Percentiles rank a stretch among this genome's conserved stretches.
These are phyloP conservation scores for Eimeria falciformis DNA, from an alignment of 169 alveolate genomes.

Conservation along the genomic window DNA sequence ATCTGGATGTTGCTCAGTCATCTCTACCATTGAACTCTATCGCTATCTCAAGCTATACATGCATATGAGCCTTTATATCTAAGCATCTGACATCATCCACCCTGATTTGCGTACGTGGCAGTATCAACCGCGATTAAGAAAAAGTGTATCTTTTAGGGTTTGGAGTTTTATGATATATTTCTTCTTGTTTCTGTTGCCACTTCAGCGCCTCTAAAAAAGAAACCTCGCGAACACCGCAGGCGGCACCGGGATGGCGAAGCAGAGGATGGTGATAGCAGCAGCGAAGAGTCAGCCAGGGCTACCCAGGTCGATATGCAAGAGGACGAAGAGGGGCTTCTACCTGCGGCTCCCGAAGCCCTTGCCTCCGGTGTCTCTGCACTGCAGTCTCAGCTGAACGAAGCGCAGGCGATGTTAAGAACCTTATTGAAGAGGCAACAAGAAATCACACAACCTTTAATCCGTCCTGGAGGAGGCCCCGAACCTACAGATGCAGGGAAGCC, in stretches of 20 bases:
- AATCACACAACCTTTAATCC: slow-evolving; percentile 22
- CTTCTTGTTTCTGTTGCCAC: no score
- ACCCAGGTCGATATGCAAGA: not conserved
- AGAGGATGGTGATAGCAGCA: slow-evolving; percentile 35
- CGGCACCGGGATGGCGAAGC: not conserved
- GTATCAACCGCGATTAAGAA: no score
- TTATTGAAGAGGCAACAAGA: slow-evolving; percentile 41
- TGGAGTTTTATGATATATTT: no score
- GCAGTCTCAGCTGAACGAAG: slow-evolving; percentile 40
- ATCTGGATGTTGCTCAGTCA: no score
- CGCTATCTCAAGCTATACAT: no score
- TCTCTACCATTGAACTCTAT: no score
- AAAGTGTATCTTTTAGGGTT: no score
- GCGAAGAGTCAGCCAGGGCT: not conserved
- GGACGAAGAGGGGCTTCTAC: slow-evolving; percentile 22
- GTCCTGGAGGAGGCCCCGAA: slow-evolving; percentile 58
- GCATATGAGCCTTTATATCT: no score
- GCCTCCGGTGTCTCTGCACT: slow-evolving; percentile 39
- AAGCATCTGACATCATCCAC: no score
- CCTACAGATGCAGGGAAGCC: slow-evolving; percentile 60
- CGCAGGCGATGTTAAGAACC: slow-evolving; percentile 50
- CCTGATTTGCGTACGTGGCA: no score
- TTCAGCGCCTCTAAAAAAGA: slow-evolving; percentile 32
- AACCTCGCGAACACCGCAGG: slow-evolving; percentile 8
- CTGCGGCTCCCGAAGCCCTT: slow-evolving; percentile 11